Percentiles rank a stretch among this genome's conserved stretches.
These are phyloP conservation scores for Aspergillus ochraceoroseus DNA, from an alignment of 2,329 filamentous ascomycete species.

Conservation along the genomic window DNA sequence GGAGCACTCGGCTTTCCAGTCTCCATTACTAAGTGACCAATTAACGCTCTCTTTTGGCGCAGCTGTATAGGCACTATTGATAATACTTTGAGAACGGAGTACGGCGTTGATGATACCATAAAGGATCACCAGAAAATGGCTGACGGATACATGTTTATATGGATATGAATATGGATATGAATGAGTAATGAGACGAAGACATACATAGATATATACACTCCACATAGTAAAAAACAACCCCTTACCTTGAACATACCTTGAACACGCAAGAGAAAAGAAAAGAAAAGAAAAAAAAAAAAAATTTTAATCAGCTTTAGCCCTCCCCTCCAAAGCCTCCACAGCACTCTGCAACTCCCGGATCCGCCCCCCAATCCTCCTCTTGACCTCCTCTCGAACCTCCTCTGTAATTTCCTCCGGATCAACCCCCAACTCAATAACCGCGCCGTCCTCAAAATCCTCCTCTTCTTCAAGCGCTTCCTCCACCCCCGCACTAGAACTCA, in stretches of 20 bases:
- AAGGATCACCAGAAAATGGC: too few species aligned
- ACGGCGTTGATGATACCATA: too few species aligned
- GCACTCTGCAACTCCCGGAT: conserved; percentile 47
- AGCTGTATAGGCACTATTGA: conserved; percentile 1
- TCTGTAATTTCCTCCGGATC: conserved; percentile 28
- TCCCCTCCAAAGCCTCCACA: conserved; percentile 42
- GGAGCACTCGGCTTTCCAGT: conserved; percentile 1
- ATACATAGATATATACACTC: too few species aligned
- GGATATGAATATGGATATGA: conserved; percentile 2
- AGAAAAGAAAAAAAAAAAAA: background rate
- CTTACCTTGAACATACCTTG: too few species aligned
- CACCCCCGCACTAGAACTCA: background rate
- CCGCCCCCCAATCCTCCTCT: conserved; percentile 42
- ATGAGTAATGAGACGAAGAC: too few species aligned
- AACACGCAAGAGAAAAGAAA: too few species aligned
- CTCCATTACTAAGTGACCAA: background rate
- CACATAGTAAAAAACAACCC: too few species aligned
- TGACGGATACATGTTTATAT: background rate
- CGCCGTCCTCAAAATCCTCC: conserved; percentile 11
- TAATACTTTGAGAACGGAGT: background rate
- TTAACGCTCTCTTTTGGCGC: conserved; percentile 1
- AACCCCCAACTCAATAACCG: conserved; percentile 30
- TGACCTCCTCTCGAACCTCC: conserved; percentile 41
- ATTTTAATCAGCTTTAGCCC: conserved; percentile 34
- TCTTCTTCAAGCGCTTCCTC: conserved; percentile 9